Percentiles rank a stretch among this genome's conserved stretches.
Conservation (phyloP, 441 rosid genomes). For the Pelargonium australe region DNA sequence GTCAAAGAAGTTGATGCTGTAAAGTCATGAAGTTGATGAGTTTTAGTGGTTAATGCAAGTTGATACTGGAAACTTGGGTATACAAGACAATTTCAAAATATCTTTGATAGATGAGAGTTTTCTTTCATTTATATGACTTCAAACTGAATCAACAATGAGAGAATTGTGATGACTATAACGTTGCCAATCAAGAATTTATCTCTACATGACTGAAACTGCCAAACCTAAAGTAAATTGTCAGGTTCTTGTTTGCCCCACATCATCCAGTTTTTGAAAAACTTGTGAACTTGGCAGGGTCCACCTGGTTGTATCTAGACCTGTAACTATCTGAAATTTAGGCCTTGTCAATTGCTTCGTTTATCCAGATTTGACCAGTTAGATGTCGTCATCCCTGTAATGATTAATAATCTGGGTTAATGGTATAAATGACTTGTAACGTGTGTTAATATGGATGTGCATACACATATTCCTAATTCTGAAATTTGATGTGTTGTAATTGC, state of each 20-base stretch:
- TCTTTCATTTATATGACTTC: no score
- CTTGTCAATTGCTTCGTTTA: neutral
- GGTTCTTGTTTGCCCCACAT: neutral
- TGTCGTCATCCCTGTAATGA: neutral
- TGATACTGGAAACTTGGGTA: constrained; percentile 7
- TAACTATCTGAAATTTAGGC: neutral
- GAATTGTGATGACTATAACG: no score
- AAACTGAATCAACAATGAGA: no score
- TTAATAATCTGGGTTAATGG: neutral
- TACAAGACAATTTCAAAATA: neutral
- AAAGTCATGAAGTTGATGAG: constrained; percentile 9
- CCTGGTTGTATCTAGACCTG: neutral
- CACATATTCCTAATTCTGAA: constrained; percentile 10
- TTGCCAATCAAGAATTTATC: no score
- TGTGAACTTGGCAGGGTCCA: neutral
- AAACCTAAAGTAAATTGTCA: no score
- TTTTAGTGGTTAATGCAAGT: constrained; percentile 11
- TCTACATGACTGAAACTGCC: no score
- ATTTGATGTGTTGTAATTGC: constrained; percentile 17
- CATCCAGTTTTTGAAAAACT: neutral
- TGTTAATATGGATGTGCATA: constrained; percentile 2
- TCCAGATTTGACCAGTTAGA: neutral
- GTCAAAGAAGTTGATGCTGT: constrained; percentile 3
- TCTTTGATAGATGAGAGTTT: neutral
- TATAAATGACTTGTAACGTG: neutral